Percentiles rank a stretch among this genome's conserved stretches.
These are phyloP conservation scores for Salvia hispanica DNA, from an alignment of 257 asterid species.

Conservation along the genomic window DNA sequence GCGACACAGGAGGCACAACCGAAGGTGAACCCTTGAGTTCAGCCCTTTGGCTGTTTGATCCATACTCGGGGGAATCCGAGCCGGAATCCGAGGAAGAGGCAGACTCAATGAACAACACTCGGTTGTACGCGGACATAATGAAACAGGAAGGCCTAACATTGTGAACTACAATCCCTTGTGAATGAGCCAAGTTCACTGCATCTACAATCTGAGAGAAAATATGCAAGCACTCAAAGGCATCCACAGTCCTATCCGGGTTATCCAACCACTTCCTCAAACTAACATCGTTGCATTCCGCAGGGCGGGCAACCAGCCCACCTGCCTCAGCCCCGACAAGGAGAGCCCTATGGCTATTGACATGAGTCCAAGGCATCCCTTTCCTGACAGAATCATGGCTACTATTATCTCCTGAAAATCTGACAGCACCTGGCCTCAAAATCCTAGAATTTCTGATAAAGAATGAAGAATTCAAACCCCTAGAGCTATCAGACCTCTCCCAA, in stretches of 20 bases:
- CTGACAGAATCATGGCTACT: constrained; percentile 57
- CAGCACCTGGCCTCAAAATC: constrained; percentile 37
- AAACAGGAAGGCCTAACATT: constrained; percentile 93
- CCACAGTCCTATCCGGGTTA: constrained; percentile 74
- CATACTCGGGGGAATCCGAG: constrained; percentile 71
- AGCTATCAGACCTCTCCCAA: constrained; percentile 72
- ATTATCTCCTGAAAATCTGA: too few species aligned
- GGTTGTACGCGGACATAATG: constrained; percentile 74
- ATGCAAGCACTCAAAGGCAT: constrained; percentile 79
- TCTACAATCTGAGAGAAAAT: constrained; percentile 85
- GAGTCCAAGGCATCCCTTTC: constrained; percentile 49
- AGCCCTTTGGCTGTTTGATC: constrained; percentile 45
- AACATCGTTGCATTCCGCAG: constrained; percentile 54
- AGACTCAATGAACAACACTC: constrained; percentile 82
- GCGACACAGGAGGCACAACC: too few species aligned
- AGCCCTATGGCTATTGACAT: constrained; percentile 31
- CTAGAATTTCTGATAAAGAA: constrained; percentile 54
- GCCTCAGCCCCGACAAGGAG: constrained; percentile 37
- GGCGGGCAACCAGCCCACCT: too few species aligned
- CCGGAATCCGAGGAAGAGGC: too few species aligned
- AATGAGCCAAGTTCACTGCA: constrained; percentile 77
- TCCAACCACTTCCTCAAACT: constrained; percentile 95
- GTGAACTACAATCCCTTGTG: constrained; percentile 79
- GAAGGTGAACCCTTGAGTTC: constrained; percentile 56
- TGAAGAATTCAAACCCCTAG: constrained; percentile 67